Evolutionary conservation across 2,329 filamentous ascomycete species (phyloP).

Genomic region (Cryphonectria parasitica): DNA sequence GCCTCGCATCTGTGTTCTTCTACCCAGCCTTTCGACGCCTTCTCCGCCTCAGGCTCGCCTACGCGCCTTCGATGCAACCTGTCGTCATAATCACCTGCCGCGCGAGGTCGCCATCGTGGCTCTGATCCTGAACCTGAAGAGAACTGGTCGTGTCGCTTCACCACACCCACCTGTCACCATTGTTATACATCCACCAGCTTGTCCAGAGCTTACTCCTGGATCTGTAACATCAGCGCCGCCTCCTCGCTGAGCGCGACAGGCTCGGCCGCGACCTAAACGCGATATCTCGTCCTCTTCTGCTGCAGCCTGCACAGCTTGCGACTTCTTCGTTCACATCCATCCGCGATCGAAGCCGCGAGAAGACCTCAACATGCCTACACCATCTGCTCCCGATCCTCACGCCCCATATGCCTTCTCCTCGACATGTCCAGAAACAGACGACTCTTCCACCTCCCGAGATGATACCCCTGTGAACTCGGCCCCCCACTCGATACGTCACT

Average conservation of each 20-base stretch:
- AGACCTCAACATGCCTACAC: conserved; percentile 28
- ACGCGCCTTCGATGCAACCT: conserved; percentile 7
- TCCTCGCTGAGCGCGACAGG: not conserved
- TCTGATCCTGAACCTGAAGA: not conserved
- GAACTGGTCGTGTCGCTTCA: not conserved
- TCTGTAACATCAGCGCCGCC: not conserved
- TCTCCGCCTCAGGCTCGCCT: not conserved
- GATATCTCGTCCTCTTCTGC: not conserved
- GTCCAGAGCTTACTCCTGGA: not conserved
- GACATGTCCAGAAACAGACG: conserved; percentile 28
- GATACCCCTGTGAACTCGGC: not conserved
- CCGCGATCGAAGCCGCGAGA: not conserved
- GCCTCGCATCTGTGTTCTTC: not conserved
- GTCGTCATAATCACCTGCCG: conserved; percentile 1
- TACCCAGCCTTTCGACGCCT: not conserved
- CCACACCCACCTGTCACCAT: not conserved
- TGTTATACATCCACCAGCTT: not conserved
- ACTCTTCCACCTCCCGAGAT: conserved; percentile 13
- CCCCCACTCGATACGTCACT: conserved; percentile 22
- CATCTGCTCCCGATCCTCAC: conserved; percentile 27
- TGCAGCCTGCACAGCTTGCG: not conserved
- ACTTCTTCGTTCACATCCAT: not conserved
- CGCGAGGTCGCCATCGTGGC: conserved; percentile 10
- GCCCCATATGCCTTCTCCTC: conserved; percentile 21
- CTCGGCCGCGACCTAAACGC: not conserved